These are phyloP conservation scores for Mycena vulgaris DNA, from an alignment of 768 basidiomycete genomes.

Conservation along the genomic window DNA sequence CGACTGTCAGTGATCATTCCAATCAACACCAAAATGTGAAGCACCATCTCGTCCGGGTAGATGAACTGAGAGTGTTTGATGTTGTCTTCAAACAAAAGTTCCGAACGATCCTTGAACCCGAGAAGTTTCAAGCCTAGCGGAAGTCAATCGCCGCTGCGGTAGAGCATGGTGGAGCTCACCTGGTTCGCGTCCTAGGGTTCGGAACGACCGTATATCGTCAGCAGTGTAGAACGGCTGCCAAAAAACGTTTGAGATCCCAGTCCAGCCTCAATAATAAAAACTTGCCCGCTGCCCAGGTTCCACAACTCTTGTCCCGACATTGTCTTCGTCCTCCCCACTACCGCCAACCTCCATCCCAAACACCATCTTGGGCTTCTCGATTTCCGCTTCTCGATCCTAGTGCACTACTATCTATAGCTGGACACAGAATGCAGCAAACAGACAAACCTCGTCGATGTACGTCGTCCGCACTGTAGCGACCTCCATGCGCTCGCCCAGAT, in stretches of 20 bases:
- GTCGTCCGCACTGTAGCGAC: constrained; percentile 79
- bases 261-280: constrained; percentile 2
- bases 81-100: constrained; percentile 89
- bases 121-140: constrained; percentile 86
- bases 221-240: constrained; percentile 85
- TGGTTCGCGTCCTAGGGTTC: constrained; percentile 85
- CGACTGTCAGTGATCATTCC: constrained; percentile 27
- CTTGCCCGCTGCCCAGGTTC: constrained; percentile 67
- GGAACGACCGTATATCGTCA: constrained; percentile 87
- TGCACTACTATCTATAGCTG: constrained; percentile 2
- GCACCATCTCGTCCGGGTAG: constrained; percentile 91
- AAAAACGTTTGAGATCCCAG: constrained; percentile 13
- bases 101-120: constrained; percentile 85
- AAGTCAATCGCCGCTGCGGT: background rate
- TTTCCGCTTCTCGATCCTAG: constrained; percentile 63
- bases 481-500: constrained; percentile 83
- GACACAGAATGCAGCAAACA: background rate
- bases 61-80: constrained; percentile 93
- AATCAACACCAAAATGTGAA: constrained; percentile 35
- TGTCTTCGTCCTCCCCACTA: constrained; percentile 55
- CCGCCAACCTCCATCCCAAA: constrained; percentile 61
- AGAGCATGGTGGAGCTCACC: constrained; percentile 57
- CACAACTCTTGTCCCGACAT: constrained; percentile 59
- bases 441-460: constrained; percentile 82
- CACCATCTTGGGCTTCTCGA: constrained; percentile 61